These are phyloP conservation scores for Astragalus membranaceus DNA, from an alignment of 306 rosid species.

Conservation along the genomic window DNA sequence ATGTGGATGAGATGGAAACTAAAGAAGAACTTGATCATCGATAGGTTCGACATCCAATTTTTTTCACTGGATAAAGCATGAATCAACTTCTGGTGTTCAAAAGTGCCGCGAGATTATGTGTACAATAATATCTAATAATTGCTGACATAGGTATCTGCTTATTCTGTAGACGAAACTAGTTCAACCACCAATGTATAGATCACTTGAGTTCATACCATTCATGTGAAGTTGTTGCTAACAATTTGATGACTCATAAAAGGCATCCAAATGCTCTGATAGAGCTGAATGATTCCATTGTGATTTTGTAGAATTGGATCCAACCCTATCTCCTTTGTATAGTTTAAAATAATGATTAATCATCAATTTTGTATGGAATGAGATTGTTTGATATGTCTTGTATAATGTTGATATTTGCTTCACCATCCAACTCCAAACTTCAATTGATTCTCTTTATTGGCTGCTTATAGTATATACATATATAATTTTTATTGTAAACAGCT, in stretches of 20 bases:
- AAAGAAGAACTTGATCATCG: constrained; percentile 49
- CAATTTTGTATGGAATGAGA: neutral
- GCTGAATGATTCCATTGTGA: constrained; percentile 10
- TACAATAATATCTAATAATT: constrained; percentile 20
- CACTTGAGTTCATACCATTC: constrained; percentile 29
- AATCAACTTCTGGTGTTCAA: constrained; percentile 13
- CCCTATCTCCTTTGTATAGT: constrained; percentile 16
- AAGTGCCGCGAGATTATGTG: constrained; percentile 21
- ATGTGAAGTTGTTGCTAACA: constrained; percentile 18
- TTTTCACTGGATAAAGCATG: constrained; percentile 5
- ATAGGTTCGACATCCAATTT: constrained; percentile 31
- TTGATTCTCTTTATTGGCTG: neutral
- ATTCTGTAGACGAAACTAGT: constrained; percentile 26
- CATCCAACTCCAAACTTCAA: neutral
- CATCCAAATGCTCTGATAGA: constrained; percentile 11
- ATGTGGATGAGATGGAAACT: constrained; percentile 74
- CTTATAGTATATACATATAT: neutral
- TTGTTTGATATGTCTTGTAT: neutral
- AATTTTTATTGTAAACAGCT: too few relatives aligned
- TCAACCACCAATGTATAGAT: constrained; percentile 38
- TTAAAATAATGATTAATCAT: neutral
- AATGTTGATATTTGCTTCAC: neutral
- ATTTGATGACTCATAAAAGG: constrained; percentile 19
- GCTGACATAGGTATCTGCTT: constrained; percentile 26
- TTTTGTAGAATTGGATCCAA: constrained; percentile 11